Conservation (phyloP, 805 yeast species). For the Saccharomycopsis javanensis region DNA sequence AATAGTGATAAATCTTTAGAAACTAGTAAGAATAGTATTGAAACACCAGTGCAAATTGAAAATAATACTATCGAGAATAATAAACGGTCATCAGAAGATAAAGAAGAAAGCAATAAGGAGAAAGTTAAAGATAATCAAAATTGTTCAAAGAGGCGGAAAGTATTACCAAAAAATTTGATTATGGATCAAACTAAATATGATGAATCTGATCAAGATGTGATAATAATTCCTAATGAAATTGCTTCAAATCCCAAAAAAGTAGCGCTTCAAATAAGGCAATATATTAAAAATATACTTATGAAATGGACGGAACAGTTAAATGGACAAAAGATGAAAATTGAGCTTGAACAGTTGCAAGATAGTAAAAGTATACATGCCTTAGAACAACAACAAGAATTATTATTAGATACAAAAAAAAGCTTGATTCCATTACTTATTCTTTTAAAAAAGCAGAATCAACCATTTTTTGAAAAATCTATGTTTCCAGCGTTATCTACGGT, state of each 20-base stretch:
- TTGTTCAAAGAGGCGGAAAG: not conserved
- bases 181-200: not conserved
- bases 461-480: slow-evolving; percentile 28
- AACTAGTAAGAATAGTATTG: not conserved
- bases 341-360: slow-evolving; percentile 15
- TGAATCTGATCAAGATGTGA: slow-evolving; percentile 26
- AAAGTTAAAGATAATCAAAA: not conserved
- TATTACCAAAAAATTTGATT: not conserved
- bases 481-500: slow-evolving; percentile 51
- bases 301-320: slow-evolving; percentile 35
- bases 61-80: not conserved
- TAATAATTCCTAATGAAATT: slow-evolving; percentile 15
- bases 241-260: slow-evolving; percentile 24
- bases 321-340: slow-evolving; percentile 30
- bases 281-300: slow-evolving; percentile 35
- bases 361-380: not conserved
- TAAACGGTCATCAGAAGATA: not conserved
- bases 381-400: slow-evolving; percentile 24
- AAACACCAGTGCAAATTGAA: not conserved
- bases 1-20: not conserved
- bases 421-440: slow-evolving; percentile 44
- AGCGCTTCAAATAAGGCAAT: slow-evolving; percentile 36
- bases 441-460: slow-evolving; percentile 34
- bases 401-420: slow-evolving; percentile 39
- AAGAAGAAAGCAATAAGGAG: no score